Conservation (phyloP, 129 eudicot genomes). For the Erigeron canadensis region DNA sequence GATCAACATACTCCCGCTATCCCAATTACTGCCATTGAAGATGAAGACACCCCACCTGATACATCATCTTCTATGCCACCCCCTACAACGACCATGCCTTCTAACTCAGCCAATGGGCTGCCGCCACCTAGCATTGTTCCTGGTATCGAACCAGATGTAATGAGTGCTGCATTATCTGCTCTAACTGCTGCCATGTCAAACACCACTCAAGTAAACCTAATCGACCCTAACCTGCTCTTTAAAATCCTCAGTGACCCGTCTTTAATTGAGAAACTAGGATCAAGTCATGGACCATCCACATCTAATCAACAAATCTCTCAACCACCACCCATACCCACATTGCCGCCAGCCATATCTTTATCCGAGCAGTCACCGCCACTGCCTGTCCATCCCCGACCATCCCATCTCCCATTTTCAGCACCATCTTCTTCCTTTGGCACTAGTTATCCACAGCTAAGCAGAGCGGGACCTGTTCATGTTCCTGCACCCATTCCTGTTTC, state of each 20-base stretch:
- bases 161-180: constrained; percentile 65
- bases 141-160: constrained; percentile 46
- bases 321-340: constrained; percentile 17
- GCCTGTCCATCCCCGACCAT: constrained; percentile 34
- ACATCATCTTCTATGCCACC: constrained; percentile 22
- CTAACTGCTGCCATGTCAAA: constrained; percentile 50
- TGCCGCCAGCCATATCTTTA: constrained; percentile 25
- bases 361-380: constrained; percentile 30
- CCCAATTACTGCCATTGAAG: constrained; percentile 86
- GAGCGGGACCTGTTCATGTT: constrained; percentile 28
- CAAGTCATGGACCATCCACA: constrained; percentile 44
- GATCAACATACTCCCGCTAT: constrained; percentile 53
- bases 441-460: constrained; percentile 42
- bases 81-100: constrained; percentile 16
- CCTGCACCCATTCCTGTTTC: constrained; percentile 31
- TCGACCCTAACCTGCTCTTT: constrained; percentile 68
- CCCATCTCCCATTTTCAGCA: constrained; percentile 36
- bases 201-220: constrained; percentile 49
- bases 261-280: constrained; percentile 54
- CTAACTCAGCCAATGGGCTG: constrained; percentile 25
- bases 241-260: constrained; percentile 66
- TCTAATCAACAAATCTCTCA: constrained; percentile 26
- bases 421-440: constrained; percentile 32
- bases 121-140: constrained; percentile 35
- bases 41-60: constrained; percentile 60